phyloP scores from a whole-genome alignment of 1,284 basidiomycete species.

The Irpex lacteus region DNA sequence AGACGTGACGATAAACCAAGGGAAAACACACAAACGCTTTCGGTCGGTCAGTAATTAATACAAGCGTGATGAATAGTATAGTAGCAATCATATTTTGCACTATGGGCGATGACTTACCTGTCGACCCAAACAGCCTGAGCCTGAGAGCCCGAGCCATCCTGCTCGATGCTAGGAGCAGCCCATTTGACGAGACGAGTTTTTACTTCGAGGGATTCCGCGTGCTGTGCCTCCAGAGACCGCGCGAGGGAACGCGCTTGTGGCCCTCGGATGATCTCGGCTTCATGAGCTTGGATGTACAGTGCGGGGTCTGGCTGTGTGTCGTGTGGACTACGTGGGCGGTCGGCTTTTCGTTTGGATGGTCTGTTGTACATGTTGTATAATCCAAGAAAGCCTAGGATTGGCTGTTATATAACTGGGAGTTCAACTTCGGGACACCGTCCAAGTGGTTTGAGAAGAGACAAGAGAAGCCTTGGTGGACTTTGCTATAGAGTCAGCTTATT shows the following conservation, averaged over 20 bases:
- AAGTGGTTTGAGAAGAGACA: no score
- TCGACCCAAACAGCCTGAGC: constrained; percentile 47
- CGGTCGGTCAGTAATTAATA: neutral
- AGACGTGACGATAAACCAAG: neutral
- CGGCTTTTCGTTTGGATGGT: neutral
- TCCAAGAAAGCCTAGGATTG: neutral
- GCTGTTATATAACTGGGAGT: no score
- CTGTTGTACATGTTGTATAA: neutral
- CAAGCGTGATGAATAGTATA: neutral
- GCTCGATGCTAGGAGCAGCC: neutral
- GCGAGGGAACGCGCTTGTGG: constrained; percentile 41
- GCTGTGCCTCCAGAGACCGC: constrained; percentile 43
- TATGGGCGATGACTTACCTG: constrained; percentile 46
- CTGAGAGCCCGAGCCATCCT: neutral
- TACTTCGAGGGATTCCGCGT: constrained; percentile 13
- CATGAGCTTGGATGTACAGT: constrained; percentile 62
- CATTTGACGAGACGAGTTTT: neutral
- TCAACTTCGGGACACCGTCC: no score
- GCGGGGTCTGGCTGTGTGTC: constrained; percentile 17
- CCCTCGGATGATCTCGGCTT: constrained; percentile 60
- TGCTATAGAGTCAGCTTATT: no score
- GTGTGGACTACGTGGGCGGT: neutral
- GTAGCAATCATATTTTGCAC: neutral
- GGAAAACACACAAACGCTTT: neutral
- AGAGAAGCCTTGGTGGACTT: no score